Percentiles rank a stretch among this genome's conserved stretches.
Conservation (phyloP, 1,284 basidiomycete species). For the Waitea zeae region DNA sequence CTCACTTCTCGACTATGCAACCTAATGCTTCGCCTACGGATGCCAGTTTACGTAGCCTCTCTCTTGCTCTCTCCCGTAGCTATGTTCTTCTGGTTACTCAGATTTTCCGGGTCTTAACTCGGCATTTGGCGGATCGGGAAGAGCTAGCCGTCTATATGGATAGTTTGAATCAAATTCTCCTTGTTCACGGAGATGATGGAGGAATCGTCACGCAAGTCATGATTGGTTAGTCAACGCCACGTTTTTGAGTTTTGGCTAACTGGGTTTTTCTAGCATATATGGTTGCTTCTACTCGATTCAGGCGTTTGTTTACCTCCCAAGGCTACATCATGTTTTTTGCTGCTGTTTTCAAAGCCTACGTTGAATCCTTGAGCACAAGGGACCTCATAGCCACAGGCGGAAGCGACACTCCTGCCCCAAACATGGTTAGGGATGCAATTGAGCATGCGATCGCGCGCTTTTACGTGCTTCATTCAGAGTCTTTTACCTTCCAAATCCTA, state of each 20-base stretch:
- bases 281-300: slow-evolving; percentile 64
- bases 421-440: slow-evolving; percentile 44
- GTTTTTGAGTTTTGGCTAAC: slow-evolving; percentile 6
- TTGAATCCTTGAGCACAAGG: slow-evolving; percentile 33
- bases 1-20: slow-evolving; percentile 11
- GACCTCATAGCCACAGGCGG: too few species aligned
- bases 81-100: slow-evolving; percentile 55
- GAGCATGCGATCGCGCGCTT: slow-evolving; percentile 61
- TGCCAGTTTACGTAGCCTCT: too few species aligned
- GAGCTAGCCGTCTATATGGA: slow-evolving; percentile 55
- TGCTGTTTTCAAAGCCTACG: slow-evolving; percentile 48
- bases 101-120: slow-evolving; percentile 57
- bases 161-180: slow-evolving; percentile 49
- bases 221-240: slow-evolving; percentile 30
- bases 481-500: slow-evolving; percentile 61
- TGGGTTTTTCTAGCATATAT: slow-evolving; percentile 26
- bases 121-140: slow-evolving; percentile 58
- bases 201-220: slow-evolving; percentile 55
- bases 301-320: slow-evolving; percentile 54
- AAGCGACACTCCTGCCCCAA: slow-evolving; percentile 17
- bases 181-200: slow-evolving; percentile 51
- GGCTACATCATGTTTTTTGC: slow-evolving; percentile 62
- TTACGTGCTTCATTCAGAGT: slow-evolving; percentile 58
- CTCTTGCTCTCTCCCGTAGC: slow-evolving; percentile 46
- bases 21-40: slow-evolving; percentile 10